Base-by-base conservation (phyloP, 2,329 filamentous ascomycete genomes). In the Colletotrichum sidae region DNA sequence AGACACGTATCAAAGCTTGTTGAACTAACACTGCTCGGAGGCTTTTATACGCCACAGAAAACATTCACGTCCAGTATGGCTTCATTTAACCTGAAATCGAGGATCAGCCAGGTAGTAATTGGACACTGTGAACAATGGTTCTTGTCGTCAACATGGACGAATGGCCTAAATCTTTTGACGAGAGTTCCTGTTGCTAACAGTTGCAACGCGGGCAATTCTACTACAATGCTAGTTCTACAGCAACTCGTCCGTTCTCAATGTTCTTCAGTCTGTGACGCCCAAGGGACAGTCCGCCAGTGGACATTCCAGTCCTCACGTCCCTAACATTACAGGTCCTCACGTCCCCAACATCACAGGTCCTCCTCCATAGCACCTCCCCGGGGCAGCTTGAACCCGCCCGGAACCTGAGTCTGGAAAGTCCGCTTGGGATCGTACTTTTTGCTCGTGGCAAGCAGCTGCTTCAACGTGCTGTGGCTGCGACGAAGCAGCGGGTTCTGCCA, bases 331-430 rank as follows among this genome's bases (percentile, higher is more conserved):
- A 17, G 15, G 15, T 17, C 17, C 17, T 17, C 17, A 52, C 5
- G 0, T 2, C 13, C 0, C 34, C 35, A 0, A 13, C 15, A 58
- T 58, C 46, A 58, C 37, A 58, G 46, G 9, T 58, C 55, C 37
- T 58, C 55, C 37, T 49, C 11, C 45, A 49, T 38, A 1, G 38
- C 25, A 3, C 17, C 35, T 9, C 12, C 37, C 6, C 47, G 41
- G 1, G 46, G 41, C n/a, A 63, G 25, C 42, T 66, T 66, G 47
- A 66, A 66, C 1, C 63, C 63, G 1, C 63, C 63, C 2, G 59
- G 59, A 3, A 66, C 63, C 2, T 47, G 51, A 2, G 4, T 63
- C 25, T 63, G 58, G 33, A 66, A 63, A 11, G 58, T 11, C 17
- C 51, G 45, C 4, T 17, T 9, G 2, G 63, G 63, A 37, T 66